Percentiles rank a stretch among this genome's conserved stretches.
Evolutionary conservation across 2,329 filamentous ascomycete species (phyloP).

Genomic region (Exophiala bonariae): DNA sequence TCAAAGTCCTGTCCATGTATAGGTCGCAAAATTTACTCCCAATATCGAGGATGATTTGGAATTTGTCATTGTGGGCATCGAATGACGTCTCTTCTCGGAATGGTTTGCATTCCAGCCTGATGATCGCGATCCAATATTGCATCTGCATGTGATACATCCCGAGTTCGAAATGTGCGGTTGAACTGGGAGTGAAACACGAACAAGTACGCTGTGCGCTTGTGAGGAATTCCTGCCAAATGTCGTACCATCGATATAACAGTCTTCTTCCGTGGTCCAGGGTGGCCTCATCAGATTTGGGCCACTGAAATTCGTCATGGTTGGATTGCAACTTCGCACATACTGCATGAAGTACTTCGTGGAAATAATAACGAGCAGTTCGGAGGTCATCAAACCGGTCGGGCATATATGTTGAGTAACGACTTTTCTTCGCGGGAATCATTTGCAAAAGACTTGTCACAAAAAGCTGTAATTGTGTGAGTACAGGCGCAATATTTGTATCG

Average conservation of each 20-base stretch:
- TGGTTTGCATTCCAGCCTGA: slow-evolving; percentile 5
- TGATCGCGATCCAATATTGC: slow-evolving; percentile 1
- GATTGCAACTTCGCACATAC: not conserved
- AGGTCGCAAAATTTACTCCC: not conserved
- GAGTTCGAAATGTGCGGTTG: slow-evolving; percentile 3
- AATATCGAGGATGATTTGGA: not conserved
- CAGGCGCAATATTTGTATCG: slow-evolving; percentile 1
- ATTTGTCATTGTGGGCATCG: not conserved
- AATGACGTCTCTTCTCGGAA: slow-evolving; percentile 5
- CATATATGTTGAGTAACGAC: not conserved
- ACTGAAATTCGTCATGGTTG: not conserved
- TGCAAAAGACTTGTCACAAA: not conserved
- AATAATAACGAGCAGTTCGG: not conserved
- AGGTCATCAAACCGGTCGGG: slow-evolving; percentile 2
- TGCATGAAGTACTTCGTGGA: not conserved
- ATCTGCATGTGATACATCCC: slow-evolving; percentile 4
- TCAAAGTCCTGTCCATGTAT: not conserved
- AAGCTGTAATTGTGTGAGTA: not conserved
- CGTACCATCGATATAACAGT: slow-evolving; percentile 1
- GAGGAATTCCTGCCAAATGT: slow-evolving; percentile 1
- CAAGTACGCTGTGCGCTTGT: not conserved
- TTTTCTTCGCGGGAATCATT: not conserved
- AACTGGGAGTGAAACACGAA: not conserved
- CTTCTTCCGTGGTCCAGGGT: not conserved
- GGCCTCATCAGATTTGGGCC: not conserved